Conservation (phyloP, 1,284 basidiomycete genomes). For the Ceraceosorus guamensis region DNA sequence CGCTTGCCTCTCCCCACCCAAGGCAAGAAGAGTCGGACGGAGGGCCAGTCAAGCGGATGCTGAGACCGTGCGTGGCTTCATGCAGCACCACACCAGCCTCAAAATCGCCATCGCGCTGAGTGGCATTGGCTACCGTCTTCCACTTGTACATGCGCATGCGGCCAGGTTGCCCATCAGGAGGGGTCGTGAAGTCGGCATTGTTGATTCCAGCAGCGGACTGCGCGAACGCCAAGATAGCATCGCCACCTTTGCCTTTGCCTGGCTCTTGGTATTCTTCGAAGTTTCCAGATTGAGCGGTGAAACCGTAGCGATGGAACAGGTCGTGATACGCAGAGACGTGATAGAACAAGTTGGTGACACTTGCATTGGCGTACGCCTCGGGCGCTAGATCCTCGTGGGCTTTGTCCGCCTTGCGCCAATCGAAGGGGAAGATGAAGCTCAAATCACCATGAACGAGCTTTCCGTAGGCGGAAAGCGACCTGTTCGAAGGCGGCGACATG, state of each 20-base stretch:
- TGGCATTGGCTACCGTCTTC: conserved; percentile 47
- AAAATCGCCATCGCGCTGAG: conserved; percentile 86
- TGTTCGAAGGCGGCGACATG: conserved; percentile 22
- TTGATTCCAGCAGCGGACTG: conserved; percentile 78
- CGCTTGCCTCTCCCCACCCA: conserved; percentile 89
- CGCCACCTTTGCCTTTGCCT: conserved; percentile 73
- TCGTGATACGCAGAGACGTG: conserved; percentile 39
- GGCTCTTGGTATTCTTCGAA: conserved; percentile 97
- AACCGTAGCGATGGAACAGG: conserved; percentile 57
- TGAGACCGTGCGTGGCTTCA: conserved; percentile 68
- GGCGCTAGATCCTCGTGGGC: conserved; percentile 26
- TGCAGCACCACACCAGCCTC: conserved; percentile 55
- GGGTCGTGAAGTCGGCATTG: conserved; percentile 56
- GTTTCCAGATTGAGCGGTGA: conserved; percentile 84
- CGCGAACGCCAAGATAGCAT: conserved; percentile 87
- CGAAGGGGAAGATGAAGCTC: conserved; percentile 35
- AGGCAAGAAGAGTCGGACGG: conserved; percentile 77
- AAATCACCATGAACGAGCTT: conserved; percentile 21
- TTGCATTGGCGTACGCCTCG: conserved; percentile 18
- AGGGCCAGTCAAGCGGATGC: conserved; percentile 87
- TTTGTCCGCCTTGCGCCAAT: conserved; percentile 34
- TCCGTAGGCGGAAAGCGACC: conserved; percentile 10
- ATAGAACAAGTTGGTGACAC: conserved; percentile 27
- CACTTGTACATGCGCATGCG: conserved; percentile 96
- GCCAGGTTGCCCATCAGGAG: conserved; percentile 60